phyloP scores from a whole-genome alignment of 371 early-diverging fungal species.

The Mortierella sp. region DNA sequence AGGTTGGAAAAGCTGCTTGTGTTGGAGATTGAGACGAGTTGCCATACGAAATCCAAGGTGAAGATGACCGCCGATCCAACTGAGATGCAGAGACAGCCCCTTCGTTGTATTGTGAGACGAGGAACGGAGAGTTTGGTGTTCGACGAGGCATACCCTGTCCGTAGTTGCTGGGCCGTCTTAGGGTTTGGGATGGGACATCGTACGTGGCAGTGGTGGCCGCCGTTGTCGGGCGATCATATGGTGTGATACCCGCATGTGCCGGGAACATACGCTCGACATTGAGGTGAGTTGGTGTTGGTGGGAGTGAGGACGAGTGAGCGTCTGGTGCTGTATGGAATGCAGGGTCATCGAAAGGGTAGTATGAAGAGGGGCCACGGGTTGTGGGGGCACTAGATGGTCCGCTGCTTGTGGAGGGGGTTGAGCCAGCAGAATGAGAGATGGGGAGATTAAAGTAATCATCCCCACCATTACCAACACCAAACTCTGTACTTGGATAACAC shows the following conservation, averaged over 20 bases:
- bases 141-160: slow-evolving; percentile 9
- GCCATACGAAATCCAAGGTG: slow-evolving; percentile 12
- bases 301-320: slow-evolving; percentile 15
- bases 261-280: too few relatives aligned
- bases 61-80: slow-evolving; percentile 23
- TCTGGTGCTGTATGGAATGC: not conserved
- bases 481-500: too few relatives aligned
- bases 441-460: slow-evolving; percentile 24
- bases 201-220: too few relatives aligned
- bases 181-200: too few relatives aligned
- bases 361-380: slow-evolving; percentile 5
- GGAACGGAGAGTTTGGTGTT: slow-evolving; percentile 4
- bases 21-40: too few relatives aligned
- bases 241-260: too few relatives aligned
- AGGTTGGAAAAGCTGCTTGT: too few relatives aligned
- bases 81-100: slow-evolving; percentile 4
- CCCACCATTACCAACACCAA: not conserved
- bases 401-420: slow-evolving; percentile 9
- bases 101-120: slow-evolving; percentile 2
- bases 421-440: slow-evolving; percentile 9
- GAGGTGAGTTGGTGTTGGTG: slow-evolving; percentile 23
- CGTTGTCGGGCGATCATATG: too few relatives aligned
- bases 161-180: too few relatives aligned
- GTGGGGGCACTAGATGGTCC: slow-evolving; percentile 6
- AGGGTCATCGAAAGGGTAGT: slow-evolving; percentile 15